A percentile compares a stretch with the other conserved stretches of the same genome.
Conservation (phyloP, 2,329 filamentous ascomycete genomes). For the Huntiella decipiens region DNA sequence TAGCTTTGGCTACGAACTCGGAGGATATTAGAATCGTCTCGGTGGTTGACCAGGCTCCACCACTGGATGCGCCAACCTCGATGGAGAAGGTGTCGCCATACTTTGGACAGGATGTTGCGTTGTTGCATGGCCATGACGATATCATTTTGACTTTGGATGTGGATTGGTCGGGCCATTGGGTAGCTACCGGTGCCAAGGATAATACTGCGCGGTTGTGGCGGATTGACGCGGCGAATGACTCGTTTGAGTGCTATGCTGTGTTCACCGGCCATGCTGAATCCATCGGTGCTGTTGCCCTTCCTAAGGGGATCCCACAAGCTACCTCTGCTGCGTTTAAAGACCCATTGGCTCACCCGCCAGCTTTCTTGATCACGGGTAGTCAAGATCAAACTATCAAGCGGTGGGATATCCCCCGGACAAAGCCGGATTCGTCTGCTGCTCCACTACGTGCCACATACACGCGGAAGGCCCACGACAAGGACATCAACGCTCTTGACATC, state of each 20-base stretch:
- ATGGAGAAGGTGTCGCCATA: slow-evolving; percentile 27
- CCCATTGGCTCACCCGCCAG: slow-evolving; percentile 61
- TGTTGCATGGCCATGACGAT: slow-evolving; percentile 79
- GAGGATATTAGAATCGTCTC: slow-evolving; percentile 84
- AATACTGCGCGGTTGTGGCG: slow-evolving; percentile 86
- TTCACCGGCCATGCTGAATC: slow-evolving; percentile 92
- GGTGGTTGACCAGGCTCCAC: slow-evolving; percentile 25
- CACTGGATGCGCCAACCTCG: slow-evolving; percentile 13
- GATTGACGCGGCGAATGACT: slow-evolving; percentile 54
- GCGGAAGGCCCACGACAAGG: slow-evolving; percentile 92
- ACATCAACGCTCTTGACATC: slow-evolving; percentile 87
- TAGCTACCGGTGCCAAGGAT: slow-evolving; percentile 90
- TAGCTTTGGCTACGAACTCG: slow-evolving; percentile 86
- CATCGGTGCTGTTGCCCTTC: slow-evolving; percentile 71
- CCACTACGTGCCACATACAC: slow-evolving; percentile 58
- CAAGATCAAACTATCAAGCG: slow-evolving; percentile 91
- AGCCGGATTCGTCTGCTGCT: slow-evolving; percentile 21
- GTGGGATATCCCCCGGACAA: slow-evolving; percentile 57
- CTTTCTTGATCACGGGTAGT: slow-evolving; percentile 77
- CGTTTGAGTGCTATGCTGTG: slow-evolving; percentile 60
- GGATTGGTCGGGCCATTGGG: slow-evolving; percentile 94
- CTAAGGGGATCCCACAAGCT: slow-evolving; percentile 46
- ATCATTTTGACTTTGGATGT: slow-evolving; percentile 89
- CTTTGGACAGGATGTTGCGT: slow-evolving; percentile 75
- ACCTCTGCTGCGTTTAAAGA: slow-evolving; percentile 52